Base-by-base conservation (phyloP, 1,284 basidiomycete species). In the Coniophora puteana region DNA sequence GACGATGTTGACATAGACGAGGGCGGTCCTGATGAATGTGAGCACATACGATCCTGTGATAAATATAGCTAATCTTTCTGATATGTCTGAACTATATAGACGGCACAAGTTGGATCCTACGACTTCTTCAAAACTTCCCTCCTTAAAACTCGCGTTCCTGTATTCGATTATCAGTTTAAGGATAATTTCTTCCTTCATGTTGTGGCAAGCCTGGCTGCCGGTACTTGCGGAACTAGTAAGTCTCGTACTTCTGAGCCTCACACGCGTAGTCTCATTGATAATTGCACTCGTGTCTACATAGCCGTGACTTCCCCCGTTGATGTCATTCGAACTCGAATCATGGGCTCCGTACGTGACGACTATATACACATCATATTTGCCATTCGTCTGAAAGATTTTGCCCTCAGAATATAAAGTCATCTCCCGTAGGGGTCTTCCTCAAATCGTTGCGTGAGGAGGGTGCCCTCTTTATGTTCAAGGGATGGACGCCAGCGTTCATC, bases 1-100 rank as follows among this genome's bases (percentile, higher is more conserved):
- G 14, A 30, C 25, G 48, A 24, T 31, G 14, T 36, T 29, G 30
- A 28, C 17, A 24, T 45, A 87, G 83, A 68, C 72, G 36, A 68
- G 92, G 51, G 87, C 90, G 25, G 66, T 91, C 5, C 66, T 95
- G 40, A 94, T 94, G 92, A 94, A 93, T 65, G 89, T 91, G 60
- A 43, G 45, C 36, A 14, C 38, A 51, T 39, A 51, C 20, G 16
- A n/a, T 17, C 26, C n/a, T n/a, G 13, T 33, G 40, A 20, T 21
- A 33, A 17, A 5, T 31, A 18, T 39, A 17, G 27, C 25, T n/a
- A 17, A 35, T 17, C n/a, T n/a, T n/a, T 32, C 18, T 48, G 29
- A 55, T 40, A 41, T 42, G 34, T 36, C 43, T 33, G 36, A 35
- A 38, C 41, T 47, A 18, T 47, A n/a, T 49, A 85, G 84, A 74